Evolutionary conservation across 768 basidiomycete genomes (phyloP).

Genomic region (Exsudoporus frostii): DNA sequence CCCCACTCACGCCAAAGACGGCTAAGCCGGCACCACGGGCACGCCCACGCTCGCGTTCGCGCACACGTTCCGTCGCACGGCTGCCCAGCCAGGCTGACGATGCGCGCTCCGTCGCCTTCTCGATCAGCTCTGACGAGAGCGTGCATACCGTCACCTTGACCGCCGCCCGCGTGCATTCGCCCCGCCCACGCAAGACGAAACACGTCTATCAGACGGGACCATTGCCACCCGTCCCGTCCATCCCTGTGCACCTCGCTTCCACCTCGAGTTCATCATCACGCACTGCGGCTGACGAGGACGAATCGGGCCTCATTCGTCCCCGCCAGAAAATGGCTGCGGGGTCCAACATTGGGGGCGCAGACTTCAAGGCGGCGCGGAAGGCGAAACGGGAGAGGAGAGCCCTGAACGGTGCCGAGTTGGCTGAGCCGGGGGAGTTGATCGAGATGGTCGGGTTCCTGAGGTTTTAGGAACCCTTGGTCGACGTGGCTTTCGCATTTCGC

Average conservation of each 20-base stretch:
- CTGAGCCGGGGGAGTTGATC: conserved; percentile 18
- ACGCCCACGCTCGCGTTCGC: conserved; percentile 7
- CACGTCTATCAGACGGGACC: conserved; percentile 20
- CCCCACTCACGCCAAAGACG: not conserved
- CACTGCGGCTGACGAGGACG: not conserved
- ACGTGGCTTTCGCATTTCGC: not conserved
- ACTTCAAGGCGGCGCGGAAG: conserved; percentile 29
- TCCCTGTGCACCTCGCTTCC: conserved; percentile 15
- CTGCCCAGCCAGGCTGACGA: conserved; percentile 15
- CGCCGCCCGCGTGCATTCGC: conserved; percentile 15
- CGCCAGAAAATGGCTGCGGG: conserved; percentile 23
- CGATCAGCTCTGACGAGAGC: conserved; percentile 28
- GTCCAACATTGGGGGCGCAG: conserved; percentile 25
- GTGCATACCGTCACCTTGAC: conserved; percentile 22
- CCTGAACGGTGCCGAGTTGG: not conserved
- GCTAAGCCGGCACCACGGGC: not conserved
- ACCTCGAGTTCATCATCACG: not conserved
- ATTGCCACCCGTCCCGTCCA: conserved; percentile 24
- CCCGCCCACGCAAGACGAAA: conserved; percentile 12
- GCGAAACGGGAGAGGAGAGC: conserved; percentile 25
- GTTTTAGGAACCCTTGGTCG: not conserved
- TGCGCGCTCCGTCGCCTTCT: conserved; percentile 21
- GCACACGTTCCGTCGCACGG: conserved; percentile 3
- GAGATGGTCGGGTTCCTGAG: conserved; percentile 32
- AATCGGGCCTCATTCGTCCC: conserved; percentile 17